Percentiles rank a stretch among this genome's conserved stretches.
phyloP scores from a whole-genome alignment of 352 stramenopile species.

The Phytopythium ostracodes region DNA sequence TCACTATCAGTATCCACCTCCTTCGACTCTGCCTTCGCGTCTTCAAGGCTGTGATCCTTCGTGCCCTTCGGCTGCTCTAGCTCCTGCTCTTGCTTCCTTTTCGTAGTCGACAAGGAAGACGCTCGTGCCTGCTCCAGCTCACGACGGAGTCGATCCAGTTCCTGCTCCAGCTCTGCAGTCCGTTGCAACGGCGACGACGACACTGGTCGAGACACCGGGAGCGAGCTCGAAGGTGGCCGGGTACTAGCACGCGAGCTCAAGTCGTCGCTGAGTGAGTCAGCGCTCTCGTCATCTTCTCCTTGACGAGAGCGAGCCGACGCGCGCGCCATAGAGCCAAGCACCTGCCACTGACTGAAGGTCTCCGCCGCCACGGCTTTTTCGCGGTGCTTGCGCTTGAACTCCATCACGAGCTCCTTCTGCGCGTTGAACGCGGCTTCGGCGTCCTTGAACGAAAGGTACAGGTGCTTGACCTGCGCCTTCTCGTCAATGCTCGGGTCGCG shows the following conservation, averaged over 20 bases:
- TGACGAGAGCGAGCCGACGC: not conserved
- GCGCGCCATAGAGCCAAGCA: slow-evolving; percentile 15
- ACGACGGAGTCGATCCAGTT: slow-evolving; percentile 25
- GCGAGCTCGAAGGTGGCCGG: slow-evolving; percentile 5
- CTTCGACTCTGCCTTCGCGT: not conserved
- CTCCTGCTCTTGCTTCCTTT: slow-evolving; percentile 7
- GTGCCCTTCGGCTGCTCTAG: not conserved
- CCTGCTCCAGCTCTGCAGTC: slow-evolving; percentile 18
- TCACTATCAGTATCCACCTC: not conserved
- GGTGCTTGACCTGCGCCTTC: slow-evolving; percentile 69
- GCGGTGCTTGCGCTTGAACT: slow-evolving; percentile 47
- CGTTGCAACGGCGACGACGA: not conserved
- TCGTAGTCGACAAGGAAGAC: not conserved
- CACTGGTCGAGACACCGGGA: not conserved
- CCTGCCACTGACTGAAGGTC: slow-evolving; percentile 43
- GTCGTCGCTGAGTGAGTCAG: not conserved
- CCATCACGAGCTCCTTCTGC: slow-evolving; percentile 31
- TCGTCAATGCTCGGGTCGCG: slow-evolving; percentile 72
- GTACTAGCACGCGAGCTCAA: slow-evolving; percentile 3
- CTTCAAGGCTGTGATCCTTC: not conserved
- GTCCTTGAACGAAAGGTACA: slow-evolving; percentile 77
- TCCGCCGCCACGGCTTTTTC: slow-evolving; percentile 43
- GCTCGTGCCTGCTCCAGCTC: slow-evolving; percentile 14
- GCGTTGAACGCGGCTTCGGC: slow-evolving; percentile 45
- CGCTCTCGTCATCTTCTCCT: not conserved